Conservation (phyloP, 1,284 basidiomycete species). For the Heterobasidion annosum region DNA sequence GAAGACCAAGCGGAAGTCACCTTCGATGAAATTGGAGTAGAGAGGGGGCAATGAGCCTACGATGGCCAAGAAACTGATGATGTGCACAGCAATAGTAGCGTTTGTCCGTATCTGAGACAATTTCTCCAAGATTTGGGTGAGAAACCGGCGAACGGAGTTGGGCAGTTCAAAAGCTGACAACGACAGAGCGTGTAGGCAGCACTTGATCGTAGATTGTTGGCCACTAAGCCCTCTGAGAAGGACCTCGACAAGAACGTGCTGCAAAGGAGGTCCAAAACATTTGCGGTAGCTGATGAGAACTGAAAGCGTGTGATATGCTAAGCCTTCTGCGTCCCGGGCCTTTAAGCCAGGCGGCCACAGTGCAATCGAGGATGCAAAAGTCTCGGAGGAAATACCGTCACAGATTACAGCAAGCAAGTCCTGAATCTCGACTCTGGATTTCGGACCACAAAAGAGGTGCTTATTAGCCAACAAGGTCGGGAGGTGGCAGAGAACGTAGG, state of each 20-base stretch:
- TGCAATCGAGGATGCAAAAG: constrained; percentile 51
- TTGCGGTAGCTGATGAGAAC: constrained; percentile 85
- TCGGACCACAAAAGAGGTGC: constrained; percentile 91
- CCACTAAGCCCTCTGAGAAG: constrained; percentile 79
- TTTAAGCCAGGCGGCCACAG: constrained; percentile 60
- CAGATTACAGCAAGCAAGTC: constrained; percentile 67
- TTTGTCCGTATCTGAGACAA: constrained; percentile 94
- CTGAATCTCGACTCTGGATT: constrained; percentile 58
- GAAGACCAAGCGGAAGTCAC: constrained; percentile 91
- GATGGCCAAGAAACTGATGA: constrained; percentile 87
- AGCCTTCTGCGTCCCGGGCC: constrained; percentile 77
- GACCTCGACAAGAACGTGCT: constrained; percentile 75
- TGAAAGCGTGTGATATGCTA: constrained; percentile 84
- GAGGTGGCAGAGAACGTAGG: constrained; percentile 87
- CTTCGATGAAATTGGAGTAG: constrained; percentile 90
- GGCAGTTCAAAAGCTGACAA: constrained; percentile 88
- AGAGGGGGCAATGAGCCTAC: constrained; percentile 75
- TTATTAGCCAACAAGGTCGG: constrained; percentile 93
- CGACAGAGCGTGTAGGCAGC: constrained; percentile 87
- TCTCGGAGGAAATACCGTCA: constrained; percentile 53
- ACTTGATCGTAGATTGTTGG: constrained; percentile 78
- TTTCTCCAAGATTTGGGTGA: constrained; percentile 80
- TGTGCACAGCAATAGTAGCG: constrained; percentile 90
- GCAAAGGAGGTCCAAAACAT: constrained; percentile 65
- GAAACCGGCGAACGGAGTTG: constrained; percentile 72